These are phyloP conservation scores for Aspergillus piperis DNA, from an alignment of 2,329 filamentous ascomycete genomes.

Conservation along the genomic window DNA sequence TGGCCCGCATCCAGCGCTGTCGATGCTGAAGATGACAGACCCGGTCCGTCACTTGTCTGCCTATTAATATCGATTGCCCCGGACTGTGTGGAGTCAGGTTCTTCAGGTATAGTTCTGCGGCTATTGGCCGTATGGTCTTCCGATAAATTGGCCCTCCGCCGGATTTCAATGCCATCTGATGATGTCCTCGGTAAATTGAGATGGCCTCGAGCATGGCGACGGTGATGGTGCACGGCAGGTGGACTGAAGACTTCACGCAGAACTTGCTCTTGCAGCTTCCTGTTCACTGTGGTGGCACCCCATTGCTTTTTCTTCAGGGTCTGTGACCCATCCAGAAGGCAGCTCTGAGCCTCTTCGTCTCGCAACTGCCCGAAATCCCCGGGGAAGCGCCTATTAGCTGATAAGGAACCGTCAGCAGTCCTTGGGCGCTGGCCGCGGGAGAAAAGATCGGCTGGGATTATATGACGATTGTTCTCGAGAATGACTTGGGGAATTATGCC, in stretches of 20 bases:
- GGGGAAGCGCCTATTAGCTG: slow-evolving; percentile 24
- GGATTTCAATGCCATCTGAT: slow-evolving; percentile 32
- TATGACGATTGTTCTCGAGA: slow-evolving; percentile 91
- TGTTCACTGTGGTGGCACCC: slow-evolving; percentile 91
- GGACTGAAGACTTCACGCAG: slow-evolving; percentile 89
- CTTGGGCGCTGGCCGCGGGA: slow-evolving; percentile 56
- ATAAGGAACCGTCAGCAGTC: slow-evolving; percentile 33
- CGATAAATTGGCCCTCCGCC: slow-evolving; percentile 37
- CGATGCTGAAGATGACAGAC: slow-evolving; percentile 41
- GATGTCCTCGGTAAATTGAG: slow-evolving; percentile 60
- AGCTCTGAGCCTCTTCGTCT: slow-evolving; percentile 12
- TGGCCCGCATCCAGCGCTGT: slow-evolving; percentile 39
- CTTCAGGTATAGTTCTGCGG: slow-evolving; percentile 22
- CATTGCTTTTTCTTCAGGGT: slow-evolving; percentile 60
- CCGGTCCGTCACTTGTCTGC: slow-evolving; percentile 28
- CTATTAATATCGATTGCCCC: slow-evolving; percentile 32
- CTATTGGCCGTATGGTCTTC: slow-evolving; percentile 32
- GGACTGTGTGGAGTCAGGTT: slow-evolving; percentile 24
- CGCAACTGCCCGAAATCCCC: slow-evolving; percentile 21
- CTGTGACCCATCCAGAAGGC: slow-evolving; percentile 21
- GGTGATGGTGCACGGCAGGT: slow-evolving; percentile 77
- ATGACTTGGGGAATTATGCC: slow-evolving; percentile 83
- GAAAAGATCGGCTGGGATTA: slow-evolving; percentile 82
- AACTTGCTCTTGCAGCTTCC: slow-evolving; percentile 82
- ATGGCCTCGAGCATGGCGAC: slow-evolving; percentile 66